Evolutionary conservation across 257 asterid species (phyloP), one percentile per base, ranked within the genome.

Genomic region (Primulina tabacum): DNA sequence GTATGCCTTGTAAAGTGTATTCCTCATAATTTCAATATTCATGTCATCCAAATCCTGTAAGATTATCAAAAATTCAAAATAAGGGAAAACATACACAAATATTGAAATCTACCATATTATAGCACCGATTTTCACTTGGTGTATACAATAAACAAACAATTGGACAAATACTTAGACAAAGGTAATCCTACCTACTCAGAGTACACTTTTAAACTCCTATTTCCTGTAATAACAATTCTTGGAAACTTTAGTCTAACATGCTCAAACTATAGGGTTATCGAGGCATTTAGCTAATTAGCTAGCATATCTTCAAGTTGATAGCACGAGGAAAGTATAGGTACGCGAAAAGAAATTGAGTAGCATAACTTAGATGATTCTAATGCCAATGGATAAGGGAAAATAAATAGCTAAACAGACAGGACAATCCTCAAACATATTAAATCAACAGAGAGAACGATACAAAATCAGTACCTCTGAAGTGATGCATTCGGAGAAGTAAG

Each of bases 1-100:
- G 80, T 92, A 92, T 58, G 96, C 98, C 80, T 92, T 92, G 82
- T 92, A 92, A 29, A 92, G 92, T 50, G 96, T 92, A 80, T 92
- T 92, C 77, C 96, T 88, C 98, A 89, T 92, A 60, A 92, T 92
- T 82, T 92, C 98, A 59, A 92, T 92, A 85, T 92, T 89, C 96
- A 92, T 92, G 77, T 92, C 98, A 76, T 92, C 98, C 87, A 92
- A 81, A 82, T 92, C 98, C 96, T 92, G 80, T 35, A 64, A 50
- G 53, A 65, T 34, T 56, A 67, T 57, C 63, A 34, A 69, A 69
- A 21, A 38, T 74, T 57, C 63, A 34, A 69, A 21, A 38, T 73
- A 37, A 43, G 78, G 71, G n/a, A 67, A 43, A 62, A 64, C 26
- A 16, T 24, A 34, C 29, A 71, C 53, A 59, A 43, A 43, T 17